A percentile compares a stretch with the other conserved stretches of the same genome.
phyloP scores from a whole-genome alignment of 108 stramenopile species.

The Cyclostephanos tholiformis region DNA sequence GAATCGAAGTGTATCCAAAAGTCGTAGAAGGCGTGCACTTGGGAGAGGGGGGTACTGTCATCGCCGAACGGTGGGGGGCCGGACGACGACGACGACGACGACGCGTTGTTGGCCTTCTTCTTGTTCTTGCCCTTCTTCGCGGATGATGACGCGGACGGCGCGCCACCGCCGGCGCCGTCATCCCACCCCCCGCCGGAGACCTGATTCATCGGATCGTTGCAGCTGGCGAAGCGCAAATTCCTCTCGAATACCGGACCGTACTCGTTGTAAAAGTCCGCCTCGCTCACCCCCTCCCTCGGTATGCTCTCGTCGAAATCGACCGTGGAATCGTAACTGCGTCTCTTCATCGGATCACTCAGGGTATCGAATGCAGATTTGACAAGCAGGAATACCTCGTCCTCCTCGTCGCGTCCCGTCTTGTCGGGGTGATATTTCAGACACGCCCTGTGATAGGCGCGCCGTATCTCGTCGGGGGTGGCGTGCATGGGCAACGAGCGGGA shows the following conservation, averaged over 20 bases:
- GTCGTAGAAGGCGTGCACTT: constrained; percentile 94
- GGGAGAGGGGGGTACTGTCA: constrained; percentile 73
- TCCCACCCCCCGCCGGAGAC: constrained; percentile 19
- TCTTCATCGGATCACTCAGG: constrained; percentile 76
- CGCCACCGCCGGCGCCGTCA: constrained; percentile 5
- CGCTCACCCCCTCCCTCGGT: constrained; percentile 59
- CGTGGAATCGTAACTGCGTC: constrained; percentile 91
- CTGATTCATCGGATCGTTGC: constrained; percentile 45
- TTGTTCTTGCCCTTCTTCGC: constrained; percentile 47
- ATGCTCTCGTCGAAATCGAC: constrained; percentile 95
- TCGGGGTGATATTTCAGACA: constrained; percentile 88
- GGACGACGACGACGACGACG: neutral
- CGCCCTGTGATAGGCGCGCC: constrained; percentile 82
- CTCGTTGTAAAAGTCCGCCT: constrained; percentile 61
- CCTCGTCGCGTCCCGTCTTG: constrained; percentile 85
- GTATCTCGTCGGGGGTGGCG: constrained; percentile 69
- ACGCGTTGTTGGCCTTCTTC: constrained; percentile 45
- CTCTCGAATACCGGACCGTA: constrained; percentile 91
- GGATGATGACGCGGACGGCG: neutral
- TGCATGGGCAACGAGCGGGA: constrained; percentile 56
- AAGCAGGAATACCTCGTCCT: constrained; percentile 92
- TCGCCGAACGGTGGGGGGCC: constrained; percentile 89
- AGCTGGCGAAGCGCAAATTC: constrained; percentile 91
- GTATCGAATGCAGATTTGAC: constrained; percentile 96
- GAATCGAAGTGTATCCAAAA: constrained; percentile 96